Conservation (phyloP, 306 rosid species). For the Ormosia emarginata region DNA sequence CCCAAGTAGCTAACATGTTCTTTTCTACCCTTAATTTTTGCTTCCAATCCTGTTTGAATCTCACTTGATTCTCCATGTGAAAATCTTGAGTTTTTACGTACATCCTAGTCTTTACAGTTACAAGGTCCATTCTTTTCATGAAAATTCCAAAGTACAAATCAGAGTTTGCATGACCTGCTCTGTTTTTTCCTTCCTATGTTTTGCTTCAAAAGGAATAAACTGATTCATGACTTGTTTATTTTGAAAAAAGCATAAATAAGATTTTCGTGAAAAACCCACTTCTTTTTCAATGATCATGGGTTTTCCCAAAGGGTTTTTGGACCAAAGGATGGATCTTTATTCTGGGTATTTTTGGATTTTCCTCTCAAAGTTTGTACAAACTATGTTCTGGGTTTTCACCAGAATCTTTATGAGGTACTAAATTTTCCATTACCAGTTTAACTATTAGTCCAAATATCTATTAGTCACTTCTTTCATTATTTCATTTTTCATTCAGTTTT, state of each 20-base stretch:
- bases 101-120: slow-evolving; percentile 22
- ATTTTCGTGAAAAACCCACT: not conserved
- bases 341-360: slow-evolving; percentile 38
- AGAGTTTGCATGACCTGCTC: slow-evolving; percentile 32
- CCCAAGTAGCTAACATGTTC: slow-evolving; percentile 56
- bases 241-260: not conserved
- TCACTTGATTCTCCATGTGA: slow-evolving; percentile 23
- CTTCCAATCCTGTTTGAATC: slow-evolving; percentile 14
- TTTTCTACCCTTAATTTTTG: slow-evolving; percentile 37
- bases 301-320: slow-evolving; percentile 3
- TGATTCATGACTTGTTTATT: slow-evolving; percentile 23
- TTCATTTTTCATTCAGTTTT: not conserved
- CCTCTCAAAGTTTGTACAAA: slow-evolving; percentile 36
- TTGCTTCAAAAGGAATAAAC: slow-evolving; percentile 43
- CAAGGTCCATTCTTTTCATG: slow-evolving; percentile 32
- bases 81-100: not conserved
- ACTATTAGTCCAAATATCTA: not conserved
- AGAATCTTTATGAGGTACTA: slow-evolving; percentile 50
- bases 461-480: not conserved
- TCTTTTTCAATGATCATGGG: slow-evolving; percentile 26
- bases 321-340: slow-evolving; percentile 25
- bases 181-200: slow-evolving; percentile 26
- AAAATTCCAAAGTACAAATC: slow-evolving; percentile 39
- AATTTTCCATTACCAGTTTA: not conserved
- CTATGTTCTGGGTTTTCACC: slow-evolving; percentile 38